These are phyloP conservation scores for Leccinum pachyderme DNA, from an alignment of 1,284 basidiomycete species.

Conservation along the genomic window DNA sequence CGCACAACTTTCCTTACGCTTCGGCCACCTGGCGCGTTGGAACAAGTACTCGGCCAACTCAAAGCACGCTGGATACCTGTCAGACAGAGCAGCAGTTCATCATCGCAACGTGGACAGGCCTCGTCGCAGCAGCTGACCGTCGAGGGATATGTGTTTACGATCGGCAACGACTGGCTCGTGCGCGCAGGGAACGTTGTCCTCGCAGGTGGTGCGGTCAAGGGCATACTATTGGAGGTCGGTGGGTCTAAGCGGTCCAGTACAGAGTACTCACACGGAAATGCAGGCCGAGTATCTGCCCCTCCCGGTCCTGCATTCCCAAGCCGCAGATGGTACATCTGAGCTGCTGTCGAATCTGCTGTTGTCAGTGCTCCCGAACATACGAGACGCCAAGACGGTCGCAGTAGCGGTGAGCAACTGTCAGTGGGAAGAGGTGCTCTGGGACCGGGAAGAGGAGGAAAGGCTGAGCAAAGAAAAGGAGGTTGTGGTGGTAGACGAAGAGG, in stretches of 20 bases:
- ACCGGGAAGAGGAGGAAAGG: slow-evolving; percentile 60
- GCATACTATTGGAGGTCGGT: slow-evolving; percentile 75
- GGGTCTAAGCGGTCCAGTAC: neutral
- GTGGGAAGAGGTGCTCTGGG: slow-evolving; percentile 77
- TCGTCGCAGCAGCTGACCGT: slow-evolving; percentile 62
- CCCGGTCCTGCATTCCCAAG: slow-evolving; percentile 57
- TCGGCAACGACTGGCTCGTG: slow-evolving; percentile 79
- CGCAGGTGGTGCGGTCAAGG: slow-evolving; percentile 68
- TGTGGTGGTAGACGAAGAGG: slow-evolving; percentile 34
- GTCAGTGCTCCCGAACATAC: slow-evolving; percentile 67
- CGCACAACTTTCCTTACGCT: slow-evolving; percentile 73
- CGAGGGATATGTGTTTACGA: slow-evolving; percentile 66
- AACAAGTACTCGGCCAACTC: slow-evolving; percentile 67
- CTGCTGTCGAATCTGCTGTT: slow-evolving; percentile 69
- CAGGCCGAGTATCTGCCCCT: slow-evolving; percentile 78
- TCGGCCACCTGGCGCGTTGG: slow-evolving; percentile 66
- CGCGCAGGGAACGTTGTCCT: slow-evolving; percentile 73
- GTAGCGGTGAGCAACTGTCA: slow-evolving; percentile 70
- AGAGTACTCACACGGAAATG: slow-evolving; percentile 5
- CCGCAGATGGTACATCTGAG: slow-evolving; percentile 63
- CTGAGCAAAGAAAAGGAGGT: slow-evolving; percentile 25
- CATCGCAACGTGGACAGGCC: slow-evolving; percentile 46
- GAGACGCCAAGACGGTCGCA: slow-evolving; percentile 67
- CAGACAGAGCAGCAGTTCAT: slow-evolving; percentile 47
- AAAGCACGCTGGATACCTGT: slow-evolving; percentile 73